phyloP scores from a whole-genome alignment of 495 filamentous ascomycete species.

The Neurospora sp. region DNA sequence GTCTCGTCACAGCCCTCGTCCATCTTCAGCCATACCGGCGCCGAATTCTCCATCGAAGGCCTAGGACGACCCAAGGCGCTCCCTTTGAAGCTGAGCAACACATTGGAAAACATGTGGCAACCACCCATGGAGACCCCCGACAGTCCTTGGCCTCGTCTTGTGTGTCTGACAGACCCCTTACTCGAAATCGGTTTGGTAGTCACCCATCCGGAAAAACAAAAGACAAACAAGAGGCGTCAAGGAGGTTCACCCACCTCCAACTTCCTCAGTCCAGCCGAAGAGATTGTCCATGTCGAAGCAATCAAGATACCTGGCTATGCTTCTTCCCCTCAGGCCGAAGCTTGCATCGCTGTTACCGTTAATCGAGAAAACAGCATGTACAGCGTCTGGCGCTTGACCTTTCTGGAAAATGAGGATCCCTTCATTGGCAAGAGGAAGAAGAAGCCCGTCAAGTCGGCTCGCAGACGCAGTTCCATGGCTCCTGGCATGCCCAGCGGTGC shows the following conservation, averaged over 20 bases:
- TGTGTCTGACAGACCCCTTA: conserved; percentile 78
- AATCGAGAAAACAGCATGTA: conserved; percentile 63
- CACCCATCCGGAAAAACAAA: conserved; percentile 30
- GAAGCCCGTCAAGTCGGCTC: conserved; percentile 41
- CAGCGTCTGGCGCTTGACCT: conserved; percentile 69
- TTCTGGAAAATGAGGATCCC: conserved; percentile 51
- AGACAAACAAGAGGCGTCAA: conserved; percentile 11
- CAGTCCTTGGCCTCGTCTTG: conserved; percentile 65
- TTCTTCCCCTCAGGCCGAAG: conserved; percentile 17
- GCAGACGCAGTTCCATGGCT: conserved; percentile 74
- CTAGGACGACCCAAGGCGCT: conserved; percentile 41
- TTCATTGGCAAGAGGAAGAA: conserved; percentile 38
- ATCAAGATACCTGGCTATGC: conserved; percentile 12
- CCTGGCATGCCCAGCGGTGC: conserved; percentile 69
- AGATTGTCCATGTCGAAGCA: conserved; percentile 62
- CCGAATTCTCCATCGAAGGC: conserved; percentile 43
- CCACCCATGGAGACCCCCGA: conserved; percentile 34
- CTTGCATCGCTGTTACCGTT: conserved; percentile 73
- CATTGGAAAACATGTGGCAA: conserved; percentile 41
- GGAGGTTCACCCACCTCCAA: conserved; percentile 13
- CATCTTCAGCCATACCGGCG: conserved; percentile 31
- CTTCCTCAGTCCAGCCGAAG: conserved; percentile 58
- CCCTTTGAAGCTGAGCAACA: conserved; percentile 32
- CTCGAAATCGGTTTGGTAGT: conserved; percentile 80
- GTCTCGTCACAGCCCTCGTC: conserved; percentile 47